Evolutionary conservation across 2,329 filamentous ascomycete species (phyloP).

Genomic region (Exophiala oligosperma): DNA sequence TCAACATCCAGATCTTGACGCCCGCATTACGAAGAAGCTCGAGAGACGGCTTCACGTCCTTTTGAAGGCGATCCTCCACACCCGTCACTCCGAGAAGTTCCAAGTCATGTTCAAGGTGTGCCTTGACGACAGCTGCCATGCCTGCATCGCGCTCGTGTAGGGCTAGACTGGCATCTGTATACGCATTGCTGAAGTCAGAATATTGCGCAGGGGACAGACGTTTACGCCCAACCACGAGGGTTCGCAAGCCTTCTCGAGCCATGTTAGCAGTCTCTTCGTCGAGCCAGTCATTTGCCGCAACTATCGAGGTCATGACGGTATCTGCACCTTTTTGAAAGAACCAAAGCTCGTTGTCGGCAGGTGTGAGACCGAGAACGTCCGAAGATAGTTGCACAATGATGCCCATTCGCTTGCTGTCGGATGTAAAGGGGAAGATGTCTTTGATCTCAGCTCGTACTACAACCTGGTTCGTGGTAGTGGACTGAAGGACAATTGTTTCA

Average conservation of each 20-base stretch:
- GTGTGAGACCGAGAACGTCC: constrained; percentile 44
- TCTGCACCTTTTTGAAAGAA: constrained; percentile 99
- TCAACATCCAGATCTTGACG: constrained; percentile 99
- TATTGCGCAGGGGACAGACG: constrained; percentile 78
- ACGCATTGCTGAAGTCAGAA: constrained; percentile 70
- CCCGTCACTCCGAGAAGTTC: constrained; percentile 96
- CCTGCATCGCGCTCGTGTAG: constrained; percentile 77
- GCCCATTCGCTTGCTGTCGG: constrained; percentile 97
- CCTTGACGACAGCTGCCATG: constrained; percentile 76
- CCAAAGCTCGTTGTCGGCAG: constrained; percentile 75
- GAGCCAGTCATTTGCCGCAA: constrained; percentile 95
- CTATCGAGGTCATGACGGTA: constrained; percentile 95
- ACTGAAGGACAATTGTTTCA: constrained; percentile 79
- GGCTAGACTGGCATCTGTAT: constrained; percentile 77
- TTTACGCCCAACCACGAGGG: constrained; percentile 91
- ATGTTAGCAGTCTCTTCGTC: constrained; percentile 99
- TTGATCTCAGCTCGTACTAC: constrained; percentile 86
- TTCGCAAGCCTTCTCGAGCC: constrained; percentile 93
- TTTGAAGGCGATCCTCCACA: constrained; percentile 94
- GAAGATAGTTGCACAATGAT: constrained; percentile 85
- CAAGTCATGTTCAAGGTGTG: constrained; percentile 81
- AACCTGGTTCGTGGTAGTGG: constrained; percentile 67
- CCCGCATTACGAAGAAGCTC: constrained; percentile 95
- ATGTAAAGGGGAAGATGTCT: constrained; percentile 96
- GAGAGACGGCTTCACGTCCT: constrained; percentile 90